phyloP scores from a whole-genome alignment of 2,329 filamentous ascomycete genomes.

The Byssothecium circinans region DNA sequence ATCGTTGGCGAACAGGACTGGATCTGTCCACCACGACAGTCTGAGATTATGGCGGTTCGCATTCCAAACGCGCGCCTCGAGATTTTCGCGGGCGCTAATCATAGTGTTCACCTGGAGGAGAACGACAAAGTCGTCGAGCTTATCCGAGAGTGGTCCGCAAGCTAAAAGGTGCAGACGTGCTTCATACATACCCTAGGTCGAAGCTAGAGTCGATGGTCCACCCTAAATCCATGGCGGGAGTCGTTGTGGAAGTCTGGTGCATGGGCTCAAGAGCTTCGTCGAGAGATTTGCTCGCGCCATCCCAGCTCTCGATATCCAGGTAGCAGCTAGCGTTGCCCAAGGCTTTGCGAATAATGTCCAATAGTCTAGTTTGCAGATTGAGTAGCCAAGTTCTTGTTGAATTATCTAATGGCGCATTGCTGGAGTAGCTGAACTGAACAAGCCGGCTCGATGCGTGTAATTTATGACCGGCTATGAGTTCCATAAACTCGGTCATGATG shows the following conservation, averaged over 20 bases:
- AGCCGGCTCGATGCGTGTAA: neutral
- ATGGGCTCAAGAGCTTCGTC: neutral
- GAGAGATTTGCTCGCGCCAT: neutral
- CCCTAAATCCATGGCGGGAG: neutral
- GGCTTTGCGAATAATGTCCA: neutral
- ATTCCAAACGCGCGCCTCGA: conserved; percentile 33
- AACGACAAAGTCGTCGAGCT: conserved; percentile 28
- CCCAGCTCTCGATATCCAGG: neutral
- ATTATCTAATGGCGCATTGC: neutral
- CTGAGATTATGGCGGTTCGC: conserved; percentile 30
- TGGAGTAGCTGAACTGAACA: neutral
- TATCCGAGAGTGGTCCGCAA: conserved; percentile 6
- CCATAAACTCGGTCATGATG: conserved; percentile 2
- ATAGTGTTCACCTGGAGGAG: conserved; percentile 44
- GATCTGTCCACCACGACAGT: conserved; percentile 43
- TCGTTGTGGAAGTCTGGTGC: neutral
- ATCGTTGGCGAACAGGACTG: conserved; percentile 46
- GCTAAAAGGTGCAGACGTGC: neutral
- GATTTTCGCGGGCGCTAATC: conserved; percentile 37
- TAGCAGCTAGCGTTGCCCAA: conserved; percentile 1
- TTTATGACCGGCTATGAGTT: conserved; percentile 1
- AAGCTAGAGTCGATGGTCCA: neutral
- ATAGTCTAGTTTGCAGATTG: neutral
- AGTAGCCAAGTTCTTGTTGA: neutral
- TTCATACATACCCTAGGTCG: neutral